phyloP scores from a whole-genome alignment of 2,329 filamentous ascomycete genomes.

The Colletotrichum brevisporum region DNA sequence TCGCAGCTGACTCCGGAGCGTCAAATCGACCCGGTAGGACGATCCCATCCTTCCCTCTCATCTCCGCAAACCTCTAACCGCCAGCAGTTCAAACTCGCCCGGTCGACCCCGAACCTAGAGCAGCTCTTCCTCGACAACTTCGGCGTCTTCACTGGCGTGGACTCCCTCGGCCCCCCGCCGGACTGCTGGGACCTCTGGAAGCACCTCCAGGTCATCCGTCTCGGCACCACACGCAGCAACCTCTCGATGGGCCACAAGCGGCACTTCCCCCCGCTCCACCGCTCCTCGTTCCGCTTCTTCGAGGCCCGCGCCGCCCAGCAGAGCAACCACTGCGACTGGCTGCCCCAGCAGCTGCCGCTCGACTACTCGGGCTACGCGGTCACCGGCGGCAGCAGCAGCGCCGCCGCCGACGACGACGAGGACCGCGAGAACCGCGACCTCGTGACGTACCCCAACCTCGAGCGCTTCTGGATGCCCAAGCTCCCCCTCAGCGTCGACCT shows the following conservation, averaged over 20 bases:
- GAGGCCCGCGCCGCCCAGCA: slow-evolving; percentile 46
- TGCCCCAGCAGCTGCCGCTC: slow-evolving; percentile 41
- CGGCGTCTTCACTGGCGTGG: slow-evolving; percentile 34
- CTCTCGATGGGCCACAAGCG: slow-evolving; percentile 37
- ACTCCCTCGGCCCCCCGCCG: slow-evolving; percentile 27
- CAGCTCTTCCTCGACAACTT: slow-evolving; percentile 38
- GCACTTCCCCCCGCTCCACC: slow-evolving; percentile 40
- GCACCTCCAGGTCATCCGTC: slow-evolving; percentile 48
- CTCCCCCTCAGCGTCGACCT: slow-evolving; percentile 36
- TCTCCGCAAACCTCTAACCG: not conserved
- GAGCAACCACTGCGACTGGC: slow-evolving; percentile 50
- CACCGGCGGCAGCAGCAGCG: not conserved
- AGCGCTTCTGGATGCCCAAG: slow-evolving; percentile 40
- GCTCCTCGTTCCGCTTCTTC: slow-evolving; percentile 45
- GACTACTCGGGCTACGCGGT: slow-evolving; percentile 36
- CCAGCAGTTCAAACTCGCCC: slow-evolving; percentile 30
- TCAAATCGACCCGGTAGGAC: slow-evolving; percentile 29
- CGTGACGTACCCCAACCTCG: slow-evolving; percentile 38
- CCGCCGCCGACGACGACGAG: slow-evolving; percentile 1
- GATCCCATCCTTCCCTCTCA: not conserved
- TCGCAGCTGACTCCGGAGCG: slow-evolving; percentile 28
- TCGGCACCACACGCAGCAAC: slow-evolving; percentile 43
- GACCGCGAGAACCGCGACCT: slow-evolving; percentile 12
- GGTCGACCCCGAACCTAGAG: slow-evolving; percentile 35
- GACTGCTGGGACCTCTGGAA: slow-evolving; percentile 47